A percentile compares a stretch with the other conserved stretches of the same genome.
phyloP scores from a whole-genome alignment of 192 early-diverging fungal genomes.

The Bifiguratus adelaidae region DNA sequence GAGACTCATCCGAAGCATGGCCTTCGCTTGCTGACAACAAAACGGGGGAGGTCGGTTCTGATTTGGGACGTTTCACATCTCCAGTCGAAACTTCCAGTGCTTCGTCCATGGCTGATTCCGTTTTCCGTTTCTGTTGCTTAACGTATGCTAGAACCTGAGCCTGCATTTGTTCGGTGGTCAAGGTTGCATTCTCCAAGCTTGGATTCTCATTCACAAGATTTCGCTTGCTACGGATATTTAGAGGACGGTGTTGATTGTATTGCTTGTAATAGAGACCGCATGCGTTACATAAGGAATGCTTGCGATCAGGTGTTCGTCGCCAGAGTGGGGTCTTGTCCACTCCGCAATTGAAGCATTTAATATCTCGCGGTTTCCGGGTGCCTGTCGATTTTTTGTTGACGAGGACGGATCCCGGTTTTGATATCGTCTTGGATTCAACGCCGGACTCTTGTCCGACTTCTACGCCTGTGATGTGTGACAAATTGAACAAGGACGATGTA shows the following conservation, averaged over 20 bases:
- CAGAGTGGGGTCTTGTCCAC: conserved; percentile 69
- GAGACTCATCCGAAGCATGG: too few species aligned
- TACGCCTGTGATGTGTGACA: too few species aligned
- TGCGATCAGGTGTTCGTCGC: conserved; percentile 64
- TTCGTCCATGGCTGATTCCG: too few species aligned
- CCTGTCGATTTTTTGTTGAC: conserved; percentile 25
- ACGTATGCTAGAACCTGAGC: background rate
- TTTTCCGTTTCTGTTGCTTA: conserved; percentile 6
- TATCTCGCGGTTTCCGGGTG: conserved; percentile 27
- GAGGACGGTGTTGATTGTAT: conserved; percentile 44
- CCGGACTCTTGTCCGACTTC: too few species aligned
- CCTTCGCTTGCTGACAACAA: too few species aligned
- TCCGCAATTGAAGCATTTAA: conserved; percentile 68
- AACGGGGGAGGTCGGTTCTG: too few species aligned
- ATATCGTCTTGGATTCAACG: too few species aligned
- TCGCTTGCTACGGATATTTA: conserved; percentile 45
- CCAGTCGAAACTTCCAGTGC: too few species aligned
- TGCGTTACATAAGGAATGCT: conserved; percentile 78
- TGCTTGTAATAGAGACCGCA: conserved; percentile 64
- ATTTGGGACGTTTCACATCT: too few species aligned
- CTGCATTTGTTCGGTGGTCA: background rate
- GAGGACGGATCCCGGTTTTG: too few species aligned
- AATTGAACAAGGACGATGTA: too few species aligned
- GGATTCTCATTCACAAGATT: background rate
- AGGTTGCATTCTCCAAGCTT: background rate